phyloP scores from a whole-genome alignment of 2,329 filamentous ascomycete species.

The Domatiomyces catenatus region DNA sequence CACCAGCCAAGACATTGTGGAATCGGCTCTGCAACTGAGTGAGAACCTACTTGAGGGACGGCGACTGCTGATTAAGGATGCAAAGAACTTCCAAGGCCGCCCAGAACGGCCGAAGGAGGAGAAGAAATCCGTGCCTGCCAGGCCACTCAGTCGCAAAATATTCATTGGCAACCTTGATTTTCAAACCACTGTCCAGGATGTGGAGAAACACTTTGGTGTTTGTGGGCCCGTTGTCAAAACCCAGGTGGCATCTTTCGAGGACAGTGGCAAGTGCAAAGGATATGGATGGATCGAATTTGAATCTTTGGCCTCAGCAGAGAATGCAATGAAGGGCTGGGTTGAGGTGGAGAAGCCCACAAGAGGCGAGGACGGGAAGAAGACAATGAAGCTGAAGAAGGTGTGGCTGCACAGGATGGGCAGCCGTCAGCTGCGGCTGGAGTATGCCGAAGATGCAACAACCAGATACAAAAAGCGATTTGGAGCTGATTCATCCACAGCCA shows the following conservation, averaged over 20 bases:
- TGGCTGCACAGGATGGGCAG: slow-evolving; percentile 77
- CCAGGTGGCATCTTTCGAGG: slow-evolving; percentile 89
- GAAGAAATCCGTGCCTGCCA: slow-evolving; percentile 25
- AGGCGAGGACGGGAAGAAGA: slow-evolving; percentile 28
- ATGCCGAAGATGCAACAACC: slow-evolving; percentile 76
- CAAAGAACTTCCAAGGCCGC: slow-evolving; percentile 78
- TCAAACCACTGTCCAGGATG: slow-evolving; percentile 62
- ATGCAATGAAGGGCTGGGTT: slow-evolving; percentile 67
- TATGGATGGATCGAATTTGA: slow-evolving; percentile 91
- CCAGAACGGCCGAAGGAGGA: slow-evolving; percentile 39
- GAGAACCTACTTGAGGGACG: slow-evolving; percentile 65
- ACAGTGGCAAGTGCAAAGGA: slow-evolving; percentile 94
- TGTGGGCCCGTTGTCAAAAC: slow-evolving; percentile 72
- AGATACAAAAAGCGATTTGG: slow-evolving; percentile 91
- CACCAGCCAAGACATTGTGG: slow-evolving; percentile 47
- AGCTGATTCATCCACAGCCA: slow-evolving; percentile 43
- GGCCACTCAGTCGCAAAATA: slow-evolving; percentile 60
- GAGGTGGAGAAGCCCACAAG: slow-evolving; percentile 41
- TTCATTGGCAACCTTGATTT: slow-evolving; percentile 88
- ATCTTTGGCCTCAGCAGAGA: slow-evolving; percentile 56
- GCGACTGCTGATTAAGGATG: slow-evolving; percentile 81
- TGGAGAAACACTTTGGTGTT: slow-evolving; percentile 65
- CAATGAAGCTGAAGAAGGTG: slow-evolving; percentile 45
- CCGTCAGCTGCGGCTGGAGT: slow-evolving; percentile 71
- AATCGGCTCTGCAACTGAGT: slow-evolving; percentile 70